Base-by-base conservation (phyloP, 202 grass and related monocot genomes). In the Panicum virgatum region DNA sequence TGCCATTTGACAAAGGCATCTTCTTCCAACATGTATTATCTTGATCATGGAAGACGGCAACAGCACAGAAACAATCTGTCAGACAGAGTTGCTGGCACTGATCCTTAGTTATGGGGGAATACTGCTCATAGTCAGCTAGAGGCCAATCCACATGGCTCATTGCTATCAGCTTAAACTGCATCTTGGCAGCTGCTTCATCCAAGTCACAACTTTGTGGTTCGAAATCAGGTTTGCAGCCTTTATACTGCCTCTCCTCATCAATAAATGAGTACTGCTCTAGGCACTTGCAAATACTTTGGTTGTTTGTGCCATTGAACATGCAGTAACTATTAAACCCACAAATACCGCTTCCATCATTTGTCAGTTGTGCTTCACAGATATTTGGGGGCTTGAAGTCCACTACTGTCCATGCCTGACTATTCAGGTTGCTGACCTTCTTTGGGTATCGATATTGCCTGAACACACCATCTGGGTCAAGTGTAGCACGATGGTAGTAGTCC, bases 291-390 rank as follows among this genome's bases (percentile, higher is more conserved):
- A 2, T 77, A 3, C 51, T 74, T 23, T 66, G 63, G 23, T 68
- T 60, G 20, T 12, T 9, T n/a, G 15, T 77, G 3, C 46, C 45
- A 46, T 59, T 29, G 0, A 77, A 65, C 9, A 0, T 78, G 70
- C 79, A 90, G 65, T 92, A 92, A 30, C 92, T 92, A 67, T 94
- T 94, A 71, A 90, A 92, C 9, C 92, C 87, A 0, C 90, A 95
- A 56, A 67, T 72, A 0, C 87, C 93, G 11, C 90, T 90, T 29
- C 89, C 89, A 0, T 5, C 0, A 0, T 16, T 0, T 6, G 15
- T 30, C 23, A 0, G 6, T 60, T 13, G 0, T 48, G 42, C 12
- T 8, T 25, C 22, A 69, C 42, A 69, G 1, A 58, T 70, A 25
- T 59, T 45, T 10, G 27, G 12, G 7, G 0, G 25, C 4, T 39